A percentile compares a stretch with the other conserved stretches of the same genome.
Evolutionary conservation across 1,139 yeast species (phyloP).

Genomic region (Suhomyces terraborum): DNA sequence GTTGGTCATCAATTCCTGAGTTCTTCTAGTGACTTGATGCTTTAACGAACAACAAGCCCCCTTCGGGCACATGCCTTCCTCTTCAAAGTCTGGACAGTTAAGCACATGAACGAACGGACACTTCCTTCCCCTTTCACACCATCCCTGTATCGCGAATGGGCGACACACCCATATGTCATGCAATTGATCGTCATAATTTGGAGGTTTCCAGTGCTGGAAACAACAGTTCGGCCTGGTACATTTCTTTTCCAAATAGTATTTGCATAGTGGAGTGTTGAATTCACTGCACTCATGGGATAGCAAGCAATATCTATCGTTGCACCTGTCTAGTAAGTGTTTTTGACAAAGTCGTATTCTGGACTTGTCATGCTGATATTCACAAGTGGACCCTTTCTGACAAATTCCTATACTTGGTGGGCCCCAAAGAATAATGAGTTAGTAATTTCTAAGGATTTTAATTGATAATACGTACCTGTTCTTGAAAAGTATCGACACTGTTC

Average conservation of each 20-base stretch:
- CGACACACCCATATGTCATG: slow-evolving; percentile 57
- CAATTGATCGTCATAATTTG: slow-evolving; percentile 40
- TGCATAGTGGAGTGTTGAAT: slow-evolving; percentile 68
- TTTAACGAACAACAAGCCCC: slow-evolving; percentile 49
- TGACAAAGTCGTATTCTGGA: slow-evolving; percentile 59
- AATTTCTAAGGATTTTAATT: slow-evolving; percentile 7
- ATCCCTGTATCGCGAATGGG: slow-evolving; percentile 68
- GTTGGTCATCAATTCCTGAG: slow-evolving; percentile 32
- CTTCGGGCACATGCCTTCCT: slow-evolving; percentile 57
- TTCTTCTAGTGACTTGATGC: slow-evolving; percentile 43
- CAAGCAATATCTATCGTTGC: slow-evolving; percentile 50
- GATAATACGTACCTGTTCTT: slow-evolving; percentile 41
- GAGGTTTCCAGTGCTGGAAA: slow-evolving; percentile 48
- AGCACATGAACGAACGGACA: slow-evolving; percentile 62
- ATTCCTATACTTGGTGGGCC: slow-evolving; percentile 40
- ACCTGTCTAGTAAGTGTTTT: slow-evolving; percentile 46
- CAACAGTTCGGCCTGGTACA: slow-evolving; percentile 60
- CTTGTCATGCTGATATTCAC: slow-evolving; percentile 58
- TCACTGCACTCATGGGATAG: slow-evolving; percentile 60
- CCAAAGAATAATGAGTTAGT: slow-evolving; percentile 24
- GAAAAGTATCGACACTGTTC: slow-evolving; percentile 43
- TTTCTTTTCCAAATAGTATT: slow-evolving; percentile 47
- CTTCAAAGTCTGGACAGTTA: slow-evolving; percentile 74
- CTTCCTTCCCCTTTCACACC: slow-evolving; percentile 59
- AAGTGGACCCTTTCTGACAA: slow-evolving; percentile 54